A percentile compares a stretch with the other conserved stretches of the same genome.
These are phyloP conservation scores for Cladosporium cucumerinum DNA, from an alignment of 2,329 filamentous ascomycete genomes.

Conservation along the genomic window DNA sequence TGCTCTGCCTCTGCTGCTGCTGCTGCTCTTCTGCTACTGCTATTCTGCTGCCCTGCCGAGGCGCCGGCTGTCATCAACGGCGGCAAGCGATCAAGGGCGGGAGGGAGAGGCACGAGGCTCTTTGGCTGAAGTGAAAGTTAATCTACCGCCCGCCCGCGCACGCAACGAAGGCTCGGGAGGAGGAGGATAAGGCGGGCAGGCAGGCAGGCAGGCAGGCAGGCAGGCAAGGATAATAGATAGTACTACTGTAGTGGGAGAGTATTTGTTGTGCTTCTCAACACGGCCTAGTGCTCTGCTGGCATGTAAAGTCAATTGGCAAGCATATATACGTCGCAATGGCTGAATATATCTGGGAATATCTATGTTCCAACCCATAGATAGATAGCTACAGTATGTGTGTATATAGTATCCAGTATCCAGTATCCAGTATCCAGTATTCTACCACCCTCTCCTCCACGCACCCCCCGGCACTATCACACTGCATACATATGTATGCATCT, in stretches of 20 bases:
- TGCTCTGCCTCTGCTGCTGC: neutral
- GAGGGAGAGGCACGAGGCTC: conserved; percentile 1
- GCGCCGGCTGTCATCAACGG: conserved; percentile 14
- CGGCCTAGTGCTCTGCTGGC: neutral
- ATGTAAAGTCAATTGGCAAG: neutral
- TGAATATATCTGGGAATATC: neutral
- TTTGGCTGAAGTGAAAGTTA: conserved; percentile 7
- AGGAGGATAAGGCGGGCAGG: neutral
- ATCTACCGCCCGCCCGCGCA: neutral
- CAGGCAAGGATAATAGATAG: too few species aligned
- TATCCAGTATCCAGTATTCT: neutral
- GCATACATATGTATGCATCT: neutral
- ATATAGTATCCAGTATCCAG: neutral
- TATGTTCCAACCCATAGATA: neutral
- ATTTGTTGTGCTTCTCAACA: neutral
- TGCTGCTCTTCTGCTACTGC: neutral
- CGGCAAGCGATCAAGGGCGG: neutral
- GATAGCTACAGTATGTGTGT: neutral
- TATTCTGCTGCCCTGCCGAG: neutral
- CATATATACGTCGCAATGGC: neutral
- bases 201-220: too few species aligned
- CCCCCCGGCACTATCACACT: neutral
- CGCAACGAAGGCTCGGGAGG: neutral
- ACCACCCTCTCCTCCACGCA: neutral
- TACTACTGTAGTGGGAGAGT: neutral